phyloP scores from a whole-genome alignment of 306 rosid genomes.

The Coriaria nepalensis region DNA sequence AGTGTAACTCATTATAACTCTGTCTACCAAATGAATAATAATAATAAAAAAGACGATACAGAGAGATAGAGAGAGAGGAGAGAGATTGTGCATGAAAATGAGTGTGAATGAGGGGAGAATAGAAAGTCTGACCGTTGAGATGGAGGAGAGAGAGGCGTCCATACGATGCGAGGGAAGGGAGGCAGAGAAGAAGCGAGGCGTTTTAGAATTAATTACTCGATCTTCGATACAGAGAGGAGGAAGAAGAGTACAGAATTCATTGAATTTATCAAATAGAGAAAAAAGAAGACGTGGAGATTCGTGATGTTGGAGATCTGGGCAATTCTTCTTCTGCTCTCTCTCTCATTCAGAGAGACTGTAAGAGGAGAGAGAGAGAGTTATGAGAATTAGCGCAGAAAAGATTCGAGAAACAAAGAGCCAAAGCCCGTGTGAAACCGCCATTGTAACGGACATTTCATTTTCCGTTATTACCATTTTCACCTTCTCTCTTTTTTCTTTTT shows the following conservation, averaged over 20 bases:
- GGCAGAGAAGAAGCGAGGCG: slow-evolving; percentile 19
- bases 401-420: background rate
- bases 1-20: background rate
- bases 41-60: background rate
- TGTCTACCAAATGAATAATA: background rate
- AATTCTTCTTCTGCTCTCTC: slow-evolving; percentile 3
- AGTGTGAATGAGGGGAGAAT: slow-evolving; percentile 10
- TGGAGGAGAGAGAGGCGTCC: slow-evolving; percentile 29
- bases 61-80: slow-evolving; percentile 2
- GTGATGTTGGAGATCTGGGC: slow-evolving; percentile 45
- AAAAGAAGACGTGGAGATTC: slow-evolving; percentile 31
- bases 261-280: background rate
- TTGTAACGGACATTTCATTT: slow-evolving; percentile 22
- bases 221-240: background rate
- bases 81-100: slow-evolving; percentile 25
- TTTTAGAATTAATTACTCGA: slow-evolving; percentile 2
- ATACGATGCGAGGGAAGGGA: slow-evolving; percentile 18
- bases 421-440: slow-evolving; percentile 46
- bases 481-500: background rate
- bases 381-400: background rate
- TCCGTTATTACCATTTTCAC: slow-evolving; percentile 23
- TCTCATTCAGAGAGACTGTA: slow-evolving; percentile 4
- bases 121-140: slow-evolving; percentile 49
- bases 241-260: background rate
- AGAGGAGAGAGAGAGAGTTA: slow-evolving; percentile 2